Evolutionary conservation across 805 yeast species (phyloP), one percentile per base, ranked within the genome.

Genomic region (Teunomyces lycoperdinae): DNA sequence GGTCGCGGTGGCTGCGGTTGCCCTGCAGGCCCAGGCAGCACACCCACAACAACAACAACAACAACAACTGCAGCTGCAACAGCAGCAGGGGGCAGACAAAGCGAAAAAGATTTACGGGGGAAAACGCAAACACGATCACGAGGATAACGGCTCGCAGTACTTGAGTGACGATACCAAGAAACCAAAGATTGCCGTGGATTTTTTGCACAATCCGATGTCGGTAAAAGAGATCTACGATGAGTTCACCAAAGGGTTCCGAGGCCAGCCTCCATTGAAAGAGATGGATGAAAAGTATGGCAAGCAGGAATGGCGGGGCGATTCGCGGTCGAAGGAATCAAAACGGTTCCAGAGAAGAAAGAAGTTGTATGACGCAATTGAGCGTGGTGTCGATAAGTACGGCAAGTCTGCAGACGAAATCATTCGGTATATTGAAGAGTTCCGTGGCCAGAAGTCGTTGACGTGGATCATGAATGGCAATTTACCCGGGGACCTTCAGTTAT

Each of bases 401-500:
- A 71, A 71, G 51, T 58, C 68, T 5, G 68, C 69, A 3, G 76
- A 73, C 10, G 76, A 71, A 43, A 68, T 73, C 42, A 71, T 69
- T 42, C 56, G 57, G 28, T 68, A 66, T 47, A 73, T 73, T 43
- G 78, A 73, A 51, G 70, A 67, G 48, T 73, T 66, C 52, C 54
- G 77, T 26, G 76, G 73, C 33, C 74, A 70, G 44, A 70, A 70
- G 56, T 64, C 71, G 32, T 61, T 73, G 43, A 72, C 78, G 4
- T 73, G 78, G 78, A 70, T 73, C 5, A 73, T 73, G 78, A 73
- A 73, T 52, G 77, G 77, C 7, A 69, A 73, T 48, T 58, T 73
- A 9, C 78, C 78, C 3, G 49, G 52, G 5, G 75, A 70, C 48
- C 53, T 69, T 11, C 41, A 38, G 16, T 38, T 38, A 29, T 38